phyloP scores from a whole-genome alignment of 75 land plant genomes.

The Selaginella tamariscina region DNA sequence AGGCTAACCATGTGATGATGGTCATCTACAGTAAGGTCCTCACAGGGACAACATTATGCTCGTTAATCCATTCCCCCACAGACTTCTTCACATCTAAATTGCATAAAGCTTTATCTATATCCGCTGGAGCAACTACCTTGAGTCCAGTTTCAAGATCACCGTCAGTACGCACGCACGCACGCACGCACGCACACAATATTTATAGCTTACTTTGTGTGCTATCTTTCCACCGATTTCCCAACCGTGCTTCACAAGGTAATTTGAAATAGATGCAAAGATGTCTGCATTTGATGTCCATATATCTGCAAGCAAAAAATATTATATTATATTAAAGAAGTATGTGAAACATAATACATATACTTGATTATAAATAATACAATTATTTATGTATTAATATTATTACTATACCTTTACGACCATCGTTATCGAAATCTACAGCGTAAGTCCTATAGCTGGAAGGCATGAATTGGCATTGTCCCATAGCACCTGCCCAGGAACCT shows the following conservation, averaged over 20 bases:
- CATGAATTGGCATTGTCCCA: slow-evolving; percentile 43
- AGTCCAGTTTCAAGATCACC: not conserved
- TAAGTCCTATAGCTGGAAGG: slow-evolving; percentile 28
- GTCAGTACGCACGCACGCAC: no score
- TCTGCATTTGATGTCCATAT: slow-evolving; percentile 30
- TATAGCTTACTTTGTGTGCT: slow-evolving; percentile 25
- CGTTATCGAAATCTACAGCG: slow-evolving; percentile 30
- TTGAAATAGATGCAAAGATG: slow-evolving; percentile 31
- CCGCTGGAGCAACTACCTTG: slow-evolving; percentile 19
- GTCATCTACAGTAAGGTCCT: slow-evolving; percentile 15
- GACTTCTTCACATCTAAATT: slow-evolving; percentile 21
- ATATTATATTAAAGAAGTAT: not conserved
- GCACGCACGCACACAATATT: no score
- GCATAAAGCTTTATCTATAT: slow-evolving; percentile 19
- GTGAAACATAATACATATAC: no score
- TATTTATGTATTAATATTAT: not conserved
- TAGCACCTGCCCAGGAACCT: slow-evolving; percentile 40
- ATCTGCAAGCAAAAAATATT: slow-evolving; percentile 15
- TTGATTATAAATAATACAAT: no score
- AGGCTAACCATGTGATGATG: slow-evolving; percentile 29
- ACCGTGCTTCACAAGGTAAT: slow-evolving; percentile 28
- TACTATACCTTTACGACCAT: slow-evolving; percentile 28
- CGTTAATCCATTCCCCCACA: slow-evolving; percentile 22
- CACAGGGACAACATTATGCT: slow-evolving; percentile 11
- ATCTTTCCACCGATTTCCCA: slow-evolving; percentile 27